Percentiles rank a stretch among this genome's conserved stretches.
phyloP scores from a whole-genome alignment of 257 asterid species.

The Datura wrightii region DNA sequence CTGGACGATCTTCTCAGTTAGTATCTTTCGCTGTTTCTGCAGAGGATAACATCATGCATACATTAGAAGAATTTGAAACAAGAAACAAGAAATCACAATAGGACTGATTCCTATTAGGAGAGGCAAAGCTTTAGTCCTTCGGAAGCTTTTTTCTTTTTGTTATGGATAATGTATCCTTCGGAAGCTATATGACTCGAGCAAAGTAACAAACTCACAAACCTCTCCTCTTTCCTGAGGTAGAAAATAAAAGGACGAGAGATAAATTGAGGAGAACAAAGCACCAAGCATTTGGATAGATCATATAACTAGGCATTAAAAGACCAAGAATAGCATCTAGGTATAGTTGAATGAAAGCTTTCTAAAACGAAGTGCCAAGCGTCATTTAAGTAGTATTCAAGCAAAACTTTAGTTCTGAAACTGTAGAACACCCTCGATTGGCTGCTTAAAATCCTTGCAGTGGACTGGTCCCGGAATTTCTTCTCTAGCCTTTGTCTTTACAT shows the following conservation, averaged over 20 bases:
- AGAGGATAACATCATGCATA: neutral
- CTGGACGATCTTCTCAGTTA: conserved; percentile 52
- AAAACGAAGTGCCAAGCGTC: neutral
- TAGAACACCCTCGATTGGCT: neutral
- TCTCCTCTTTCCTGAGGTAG: neutral
- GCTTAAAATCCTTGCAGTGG: neutral
- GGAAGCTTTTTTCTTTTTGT: no score
- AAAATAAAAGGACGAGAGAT: neutral
- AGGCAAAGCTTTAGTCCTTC: no score
- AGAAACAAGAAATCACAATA: neutral
- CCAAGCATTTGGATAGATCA: neutral
- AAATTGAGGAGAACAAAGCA: neutral
- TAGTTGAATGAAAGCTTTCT: neutral
- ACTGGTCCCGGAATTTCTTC: neutral
- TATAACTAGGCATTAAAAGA: conserved; percentile 2
- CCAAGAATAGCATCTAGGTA: neutral
- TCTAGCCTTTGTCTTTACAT: conserved; percentile 23
- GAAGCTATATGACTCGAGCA: neutral
- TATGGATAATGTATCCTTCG: neutral
- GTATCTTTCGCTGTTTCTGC: conserved; percentile 51
- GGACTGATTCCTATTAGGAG: no score
- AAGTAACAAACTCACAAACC: neutral
- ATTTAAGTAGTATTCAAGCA: neutral
- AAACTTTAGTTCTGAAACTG: neutral
- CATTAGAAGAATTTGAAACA: neutral